A percentile compares a stretch with the other conserved stretches of the same genome.
Conservation (phyloP, 2,329 filamentous ascomycete species). For the Waltergamsia citrina region DNA sequence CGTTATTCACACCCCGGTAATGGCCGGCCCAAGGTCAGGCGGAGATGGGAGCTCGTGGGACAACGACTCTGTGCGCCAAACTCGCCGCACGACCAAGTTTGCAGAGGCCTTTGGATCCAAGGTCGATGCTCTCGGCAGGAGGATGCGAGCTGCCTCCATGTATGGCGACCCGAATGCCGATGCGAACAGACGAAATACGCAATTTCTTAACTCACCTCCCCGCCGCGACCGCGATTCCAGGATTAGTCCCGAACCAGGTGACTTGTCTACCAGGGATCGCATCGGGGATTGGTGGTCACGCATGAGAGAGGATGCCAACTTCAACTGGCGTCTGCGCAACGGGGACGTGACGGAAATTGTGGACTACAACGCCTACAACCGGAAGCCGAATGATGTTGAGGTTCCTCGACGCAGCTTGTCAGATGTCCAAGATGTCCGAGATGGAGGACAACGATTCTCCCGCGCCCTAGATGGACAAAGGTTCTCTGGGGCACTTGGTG, state of each 20-base stretch:
- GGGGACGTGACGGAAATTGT: no score
- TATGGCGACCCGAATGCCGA: constrained; percentile 26
- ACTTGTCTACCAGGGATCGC: constrained; percentile 22
- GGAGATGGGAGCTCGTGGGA: constrained; percentile 23
- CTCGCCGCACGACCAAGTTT: constrained; percentile 24
- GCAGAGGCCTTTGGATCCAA: constrained; percentile 17
- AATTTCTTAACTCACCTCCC: constrained; percentile 28
- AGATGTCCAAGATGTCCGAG: no score
- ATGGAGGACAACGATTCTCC: no score
- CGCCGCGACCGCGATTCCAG: constrained; percentile 6
- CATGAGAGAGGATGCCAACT: constrained; percentile 26
- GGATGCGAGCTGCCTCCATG: constrained; percentile 8
- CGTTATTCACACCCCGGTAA: constrained; percentile 13
- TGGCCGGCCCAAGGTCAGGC: constrained; percentile 11
- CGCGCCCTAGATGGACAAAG: neutral
- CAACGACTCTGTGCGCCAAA: constrained; percentile 38
- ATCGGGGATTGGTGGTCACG: constrained; percentile 36
- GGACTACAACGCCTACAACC: no score
- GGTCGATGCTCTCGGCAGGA: constrained; percentile 15
- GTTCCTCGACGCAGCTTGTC: neutral
- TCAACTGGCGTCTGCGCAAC: constrained; percentile 23
- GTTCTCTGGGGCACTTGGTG: constrained; percentile 17
- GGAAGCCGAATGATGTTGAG: neutral
- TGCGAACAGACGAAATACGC: constrained; percentile 43
- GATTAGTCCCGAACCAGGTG: constrained; percentile 4